Conservation (phyloP, 2,329 filamentous ascomycete species). For the Xylariaceae sp. region DNA sequence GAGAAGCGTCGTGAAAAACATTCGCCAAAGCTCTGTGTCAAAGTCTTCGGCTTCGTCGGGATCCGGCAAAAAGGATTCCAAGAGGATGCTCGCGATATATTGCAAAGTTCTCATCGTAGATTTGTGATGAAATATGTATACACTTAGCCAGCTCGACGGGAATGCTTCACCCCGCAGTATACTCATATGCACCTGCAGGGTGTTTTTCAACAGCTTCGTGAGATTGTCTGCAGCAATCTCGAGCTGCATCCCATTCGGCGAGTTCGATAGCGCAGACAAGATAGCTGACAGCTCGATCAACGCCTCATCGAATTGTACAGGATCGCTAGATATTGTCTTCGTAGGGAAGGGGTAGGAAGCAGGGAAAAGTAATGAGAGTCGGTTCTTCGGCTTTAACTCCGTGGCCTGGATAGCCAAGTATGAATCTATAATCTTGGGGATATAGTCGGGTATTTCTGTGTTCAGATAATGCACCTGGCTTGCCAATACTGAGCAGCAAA, state of each 20-base stretch:
- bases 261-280: conserved; percentile 78
- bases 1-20: conserved; percentile 87
- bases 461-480: conserved; percentile 80
- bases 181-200: conserved; percentile 83
- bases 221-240: conserved; percentile 76
- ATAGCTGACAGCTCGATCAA: conserved; percentile 88
- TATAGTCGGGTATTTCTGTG: conserved; percentile 82
- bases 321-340: conserved; percentile 63
- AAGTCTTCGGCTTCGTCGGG: conserved; percentile 91
- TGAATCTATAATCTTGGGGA: conserved; percentile 88
- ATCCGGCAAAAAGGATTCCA: conserved; percentile 82
- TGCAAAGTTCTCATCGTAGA: conserved; percentile 85
- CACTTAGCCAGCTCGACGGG: conserved; percentile 85
- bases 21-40: conserved; percentile 90
- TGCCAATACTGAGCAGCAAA: conserved; percentile 91
- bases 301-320: conserved; percentile 74
- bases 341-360: conserved; percentile 86
- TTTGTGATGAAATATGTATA: conserved; percentile 91
- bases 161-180: conserved; percentile 89
- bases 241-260: conserved; percentile 72
- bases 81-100: conserved; percentile 76
- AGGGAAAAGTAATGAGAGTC: conserved; percentile 87
- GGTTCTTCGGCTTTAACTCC: conserved; percentile 57
- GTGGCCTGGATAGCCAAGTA: conserved; percentile 74
- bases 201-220: conserved; percentile 73